A percentile compares a stretch with the other conserved stretches of the same genome.
Conservation (phyloP, 345 rosid species). For the Corchorus capsularis region DNA sequence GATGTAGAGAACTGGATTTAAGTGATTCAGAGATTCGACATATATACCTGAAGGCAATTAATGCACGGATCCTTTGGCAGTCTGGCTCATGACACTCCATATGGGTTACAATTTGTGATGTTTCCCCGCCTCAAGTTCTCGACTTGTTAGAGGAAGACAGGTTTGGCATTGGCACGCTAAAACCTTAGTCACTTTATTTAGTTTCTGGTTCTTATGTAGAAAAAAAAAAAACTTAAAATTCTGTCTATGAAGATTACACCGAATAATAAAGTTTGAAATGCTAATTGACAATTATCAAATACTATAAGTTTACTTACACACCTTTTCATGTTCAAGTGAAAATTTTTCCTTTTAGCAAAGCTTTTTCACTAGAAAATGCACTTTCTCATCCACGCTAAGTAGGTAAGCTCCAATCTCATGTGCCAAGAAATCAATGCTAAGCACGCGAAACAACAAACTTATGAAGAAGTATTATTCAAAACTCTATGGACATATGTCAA, state of each 20-base stretch:
- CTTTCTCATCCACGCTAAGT: constrained; percentile 5
- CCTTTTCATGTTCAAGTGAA: constrained; percentile 8
- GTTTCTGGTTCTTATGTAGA: no score
- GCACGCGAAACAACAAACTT: constrained; percentile 25
- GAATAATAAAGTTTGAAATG: neutral
- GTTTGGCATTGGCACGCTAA: no score
- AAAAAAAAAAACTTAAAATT: no score
- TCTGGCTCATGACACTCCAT: no score
- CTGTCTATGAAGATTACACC: neutral
- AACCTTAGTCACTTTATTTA: no score
- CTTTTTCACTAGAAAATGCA: constrained; percentile 20
- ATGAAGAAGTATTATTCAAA: neutral
- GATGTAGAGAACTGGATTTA: no score
- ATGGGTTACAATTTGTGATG: no score
- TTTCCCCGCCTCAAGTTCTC: no score
- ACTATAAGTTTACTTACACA: neutral
- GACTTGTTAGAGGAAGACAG: no score
- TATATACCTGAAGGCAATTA: no score
- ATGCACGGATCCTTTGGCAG: no score
- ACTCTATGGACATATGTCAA: constrained; percentile 26
- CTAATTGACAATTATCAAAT: neutral
- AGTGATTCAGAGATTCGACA: no score
- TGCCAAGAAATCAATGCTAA: constrained; percentile 13
- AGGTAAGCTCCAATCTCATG: constrained; percentile 19
- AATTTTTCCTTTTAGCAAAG: neutral